These are phyloP conservation scores for Edaphochlamys debaryana DNA, from an alignment of 139 green algal species.

Conservation along the genomic window DNA sequence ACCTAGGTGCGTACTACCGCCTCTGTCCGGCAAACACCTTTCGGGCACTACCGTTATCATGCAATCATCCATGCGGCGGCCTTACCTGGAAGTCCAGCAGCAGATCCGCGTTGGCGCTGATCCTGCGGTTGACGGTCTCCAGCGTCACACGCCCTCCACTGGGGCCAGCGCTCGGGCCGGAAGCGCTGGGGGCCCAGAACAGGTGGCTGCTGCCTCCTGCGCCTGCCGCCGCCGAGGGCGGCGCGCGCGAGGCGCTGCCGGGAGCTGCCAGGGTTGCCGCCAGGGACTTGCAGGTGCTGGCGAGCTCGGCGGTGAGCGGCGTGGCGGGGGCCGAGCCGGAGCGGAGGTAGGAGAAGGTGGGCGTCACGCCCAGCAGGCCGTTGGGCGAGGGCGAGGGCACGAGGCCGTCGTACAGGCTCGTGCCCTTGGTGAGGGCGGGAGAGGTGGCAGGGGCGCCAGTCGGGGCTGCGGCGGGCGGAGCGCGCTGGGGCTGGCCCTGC, in stretches of 20 bases:
- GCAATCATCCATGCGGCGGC: no score
- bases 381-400: background rate
- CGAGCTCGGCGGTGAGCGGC: slow-evolving; percentile 19
- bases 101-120: slow-evolving; percentile 27
- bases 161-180: background rate
- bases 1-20: no score
- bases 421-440: no score
- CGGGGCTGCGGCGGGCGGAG: no score
- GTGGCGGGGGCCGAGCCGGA: background rate
- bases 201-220: background rate
- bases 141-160: slow-evolving; percentile 15
- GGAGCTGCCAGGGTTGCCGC: background rate
- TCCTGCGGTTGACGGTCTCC: slow-evolving; percentile 14
- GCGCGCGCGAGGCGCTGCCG: background rate
- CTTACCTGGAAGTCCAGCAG: slow-evolving; percentile 33
- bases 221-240: background rate
- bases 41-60: no score
- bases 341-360: slow-evolving; percentile 18
- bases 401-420: slow-evolving; percentile 3
- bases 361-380: no score
- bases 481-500: no score
- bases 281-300: background rate
- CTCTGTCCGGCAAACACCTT: no score
- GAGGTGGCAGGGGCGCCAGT: no score
- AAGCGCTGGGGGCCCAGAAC: slow-evolving; percentile 31